Conservation (phyloP, 2,329 filamentous ascomycete species). For the Trichoderma oligosporum region DNA sequence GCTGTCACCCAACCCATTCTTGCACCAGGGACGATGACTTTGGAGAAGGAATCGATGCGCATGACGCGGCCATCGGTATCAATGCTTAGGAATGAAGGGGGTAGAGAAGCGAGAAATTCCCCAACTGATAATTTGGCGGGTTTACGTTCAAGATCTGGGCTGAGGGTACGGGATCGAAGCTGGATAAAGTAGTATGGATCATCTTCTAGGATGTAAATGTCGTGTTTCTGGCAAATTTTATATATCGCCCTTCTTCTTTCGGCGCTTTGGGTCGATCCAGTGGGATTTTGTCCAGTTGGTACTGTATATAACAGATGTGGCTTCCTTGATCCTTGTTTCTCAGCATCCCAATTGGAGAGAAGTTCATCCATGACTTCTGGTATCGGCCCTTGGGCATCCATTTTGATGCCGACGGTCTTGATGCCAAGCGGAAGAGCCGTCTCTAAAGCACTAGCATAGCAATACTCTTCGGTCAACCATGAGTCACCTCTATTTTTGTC, state of each 20-base stretch:
- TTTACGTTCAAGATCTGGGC: slow-evolving; percentile 42
- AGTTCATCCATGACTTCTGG: slow-evolving; percentile 59
- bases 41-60: slow-evolving; percentile 89
- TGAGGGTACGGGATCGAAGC: slow-evolving; percentile 54
- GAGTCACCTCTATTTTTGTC: slow-evolving; percentile 52
- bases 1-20: slow-evolving; percentile 87
- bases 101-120: slow-evolving; percentile 63
- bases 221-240: slow-evolving; percentile 68
- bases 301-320: slow-evolving; percentile 53
- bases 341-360: slow-evolving; percentile 60
- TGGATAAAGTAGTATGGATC: slow-evolving; percentile 88
- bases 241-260: slow-evolving; percentile 67
- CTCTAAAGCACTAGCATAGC: background rate
- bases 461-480: slow-evolving; percentile 34
- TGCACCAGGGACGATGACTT: slow-evolving; percentile 79
- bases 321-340: slow-evolving; percentile 33
- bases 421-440: background rate
- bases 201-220: slow-evolving; percentile 77
- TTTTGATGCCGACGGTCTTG: slow-evolving; percentile 52
- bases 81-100: slow-evolving; percentile 70
- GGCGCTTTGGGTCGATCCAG: slow-evolving; percentile 67
- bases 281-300: slow-evolving; percentile 79
- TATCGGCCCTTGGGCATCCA: slow-evolving; percentile 64
- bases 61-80: slow-evolving; percentile 85
- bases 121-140: slow-evolving; percentile 58